These are phyloP conservation scores for Penicillium brevicompactum DNA, from an alignment of 2,329 filamentous ascomycete species.

Conservation along the genomic window DNA sequence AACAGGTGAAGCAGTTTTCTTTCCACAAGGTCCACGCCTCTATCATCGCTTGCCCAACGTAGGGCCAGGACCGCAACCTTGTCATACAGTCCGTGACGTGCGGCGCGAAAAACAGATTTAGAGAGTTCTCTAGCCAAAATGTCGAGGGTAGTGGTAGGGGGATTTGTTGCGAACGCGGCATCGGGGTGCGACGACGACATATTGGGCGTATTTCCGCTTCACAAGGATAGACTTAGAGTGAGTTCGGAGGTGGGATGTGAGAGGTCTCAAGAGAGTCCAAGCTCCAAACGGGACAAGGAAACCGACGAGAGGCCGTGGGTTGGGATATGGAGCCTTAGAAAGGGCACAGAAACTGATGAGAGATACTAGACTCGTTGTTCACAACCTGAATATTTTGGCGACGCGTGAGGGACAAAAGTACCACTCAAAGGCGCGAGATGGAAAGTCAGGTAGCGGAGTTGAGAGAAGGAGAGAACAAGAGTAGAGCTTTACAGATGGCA, in stretches of 20 bases:
- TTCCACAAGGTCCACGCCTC: conserved; percentile 3
- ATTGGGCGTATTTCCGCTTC: too few species aligned
- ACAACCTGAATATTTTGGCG: too few species aligned
- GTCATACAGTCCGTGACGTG: background rate
- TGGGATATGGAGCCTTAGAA: background rate
- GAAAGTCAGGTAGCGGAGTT: background rate
- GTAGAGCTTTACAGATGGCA: background rate
- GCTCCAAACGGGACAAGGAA: background rate
- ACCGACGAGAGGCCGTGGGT: background rate
- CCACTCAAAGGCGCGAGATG: background rate
- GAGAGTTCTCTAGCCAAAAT: too few species aligned
- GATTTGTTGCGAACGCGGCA: too few species aligned
- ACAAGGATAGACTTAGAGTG: too few species aligned
- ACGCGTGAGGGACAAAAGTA: background rate
- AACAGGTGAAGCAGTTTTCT: conserved; percentile 8
- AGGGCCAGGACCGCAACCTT: conserved; percentile 11
- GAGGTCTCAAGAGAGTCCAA: background rate
- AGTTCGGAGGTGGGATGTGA: too few species aligned
- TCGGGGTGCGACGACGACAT: too few species aligned
- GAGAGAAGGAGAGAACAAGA: background rate
- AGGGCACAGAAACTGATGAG: background rate
- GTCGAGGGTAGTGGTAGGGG: too few species aligned
- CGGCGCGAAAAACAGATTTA: too few species aligned
- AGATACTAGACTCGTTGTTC: background rate
- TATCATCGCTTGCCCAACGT: conserved; percentile 14